Conservation (phyloP, 1,284 basidiomycete species). For the Trichosporon asahii region DNA sequence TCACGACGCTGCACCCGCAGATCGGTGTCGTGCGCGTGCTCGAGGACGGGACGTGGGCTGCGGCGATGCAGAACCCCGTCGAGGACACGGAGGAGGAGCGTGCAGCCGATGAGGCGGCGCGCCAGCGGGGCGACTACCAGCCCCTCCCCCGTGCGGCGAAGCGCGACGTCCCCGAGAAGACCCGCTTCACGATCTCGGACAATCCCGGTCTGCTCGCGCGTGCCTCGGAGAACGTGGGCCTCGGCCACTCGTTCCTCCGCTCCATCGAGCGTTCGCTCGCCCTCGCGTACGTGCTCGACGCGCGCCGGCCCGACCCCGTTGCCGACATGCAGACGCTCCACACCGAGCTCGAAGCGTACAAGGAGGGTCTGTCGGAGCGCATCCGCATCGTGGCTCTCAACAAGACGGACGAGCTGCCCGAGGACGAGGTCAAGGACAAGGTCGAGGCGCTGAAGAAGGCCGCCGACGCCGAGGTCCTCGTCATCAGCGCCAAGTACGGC, state of each 20-base stretch:
- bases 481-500: slow-evolving; percentile 74
- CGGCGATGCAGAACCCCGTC: slow-evolving; percentile 55
- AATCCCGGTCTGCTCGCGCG: slow-evolving; percentile 87
- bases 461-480: slow-evolving; percentile 59
- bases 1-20: slow-evolving; percentile 93
- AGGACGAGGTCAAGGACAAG: slow-evolving; percentile 36
- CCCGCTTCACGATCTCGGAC: slow-evolving; percentile 93
- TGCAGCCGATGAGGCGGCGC: slow-evolving; percentile 52
- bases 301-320: slow-evolving; percentile 67
- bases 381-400: slow-evolving; percentile 84
- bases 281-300: slow-evolving; percentile 88
- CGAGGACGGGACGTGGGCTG: slow-evolving; percentile 69
- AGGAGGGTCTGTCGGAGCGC: slow-evolving; percentile 69
- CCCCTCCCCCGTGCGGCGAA: slow-evolving; percentile 23
- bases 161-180: slow-evolving; percentile 56
- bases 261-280: slow-evolving; percentile 89
- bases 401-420: slow-evolving; percentile 79
- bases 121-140: slow-evolving; percentile 34
- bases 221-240: slow-evolving; percentile 82
- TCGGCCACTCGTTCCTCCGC: slow-evolving; percentile 90
- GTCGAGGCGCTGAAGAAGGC: slow-evolving; percentile 51
- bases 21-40: slow-evolving; percentile 86
- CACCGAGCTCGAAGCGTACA: slow-evolving; percentile 80
- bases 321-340: slow-evolving; percentile 69
- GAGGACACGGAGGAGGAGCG: slow-evolving; percentile 70